These are phyloP conservation scores for Metarhizium humberi DNA, from an alignment of 2,329 filamentous ascomycete species.

Conservation along the genomic window DNA sequence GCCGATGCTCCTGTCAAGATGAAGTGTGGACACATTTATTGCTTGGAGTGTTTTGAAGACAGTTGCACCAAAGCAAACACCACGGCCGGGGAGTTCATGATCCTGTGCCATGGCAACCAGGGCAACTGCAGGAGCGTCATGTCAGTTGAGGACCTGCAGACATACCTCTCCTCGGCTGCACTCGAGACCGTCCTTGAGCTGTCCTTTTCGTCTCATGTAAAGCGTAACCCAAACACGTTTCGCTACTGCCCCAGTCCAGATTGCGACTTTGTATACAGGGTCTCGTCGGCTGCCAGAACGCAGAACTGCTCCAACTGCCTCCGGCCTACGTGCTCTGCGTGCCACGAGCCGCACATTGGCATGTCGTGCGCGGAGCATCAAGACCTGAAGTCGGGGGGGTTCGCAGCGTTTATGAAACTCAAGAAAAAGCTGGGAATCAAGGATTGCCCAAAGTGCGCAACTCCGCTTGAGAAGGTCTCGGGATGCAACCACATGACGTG, in stretches of 20 bases:
- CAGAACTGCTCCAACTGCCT: slow-evolving; percentile 29
- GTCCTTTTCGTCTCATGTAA: slow-evolving; percentile 26
- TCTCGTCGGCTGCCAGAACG: slow-evolving; percentile 3
- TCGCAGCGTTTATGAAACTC: slow-evolving; percentile 15
- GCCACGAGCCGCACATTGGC: slow-evolving; percentile 22
- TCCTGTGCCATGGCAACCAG: slow-evolving; percentile 18
- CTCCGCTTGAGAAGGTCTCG: slow-evolving; percentile 29
- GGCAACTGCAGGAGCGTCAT: slow-evolving; percentile 16
- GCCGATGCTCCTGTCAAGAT: slow-evolving; percentile 25
- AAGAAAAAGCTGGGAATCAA: slow-evolving; percentile 28
- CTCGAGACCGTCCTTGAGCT: slow-evolving; percentile 28
- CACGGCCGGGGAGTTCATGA: background rate
- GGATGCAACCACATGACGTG: slow-evolving; percentile 41
- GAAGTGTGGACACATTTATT: slow-evolving; percentile 31
- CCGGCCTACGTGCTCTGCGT: slow-evolving; percentile 23
- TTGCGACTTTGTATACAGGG: slow-evolving; percentile 32
- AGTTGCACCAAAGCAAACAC: slow-evolving; percentile 13
- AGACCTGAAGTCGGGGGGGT: slow-evolving; percentile 14
- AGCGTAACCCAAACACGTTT: slow-evolving; percentile 19
- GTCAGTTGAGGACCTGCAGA: slow-evolving; percentile 14
- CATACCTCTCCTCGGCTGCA: slow-evolving; percentile 16
- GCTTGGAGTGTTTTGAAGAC: slow-evolving; percentile 29
- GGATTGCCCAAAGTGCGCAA: slow-evolving; percentile 30
- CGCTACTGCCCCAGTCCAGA: slow-evolving; percentile 33
- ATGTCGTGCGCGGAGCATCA: slow-evolving; percentile 25